Conservation (phyloP, 768 basidiomycete genomes). For the Ramaria sp. region DNA sequence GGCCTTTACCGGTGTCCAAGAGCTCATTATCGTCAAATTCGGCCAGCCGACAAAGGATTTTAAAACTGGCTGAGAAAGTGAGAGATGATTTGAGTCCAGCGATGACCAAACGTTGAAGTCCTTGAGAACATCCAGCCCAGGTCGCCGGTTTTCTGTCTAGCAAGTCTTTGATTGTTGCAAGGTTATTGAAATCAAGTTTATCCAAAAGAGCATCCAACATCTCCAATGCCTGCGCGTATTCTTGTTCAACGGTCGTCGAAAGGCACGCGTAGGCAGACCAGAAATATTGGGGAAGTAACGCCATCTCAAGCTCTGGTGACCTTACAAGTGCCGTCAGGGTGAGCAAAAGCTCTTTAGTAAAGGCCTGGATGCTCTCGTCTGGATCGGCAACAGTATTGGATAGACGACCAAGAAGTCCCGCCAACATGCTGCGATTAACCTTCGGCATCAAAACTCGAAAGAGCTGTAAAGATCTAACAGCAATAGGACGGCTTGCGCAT, state of each 20-base stretch:
- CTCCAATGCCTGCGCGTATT: slow-evolving; percentile 58
- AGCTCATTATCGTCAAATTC: slow-evolving; percentile 50
- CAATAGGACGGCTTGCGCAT: slow-evolving; percentile 76
- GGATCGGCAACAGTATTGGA: slow-evolving; percentile 74
- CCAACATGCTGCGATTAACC: slow-evolving; percentile 61
- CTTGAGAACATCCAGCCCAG: slow-evolving; percentile 52
- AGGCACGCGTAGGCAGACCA: slow-evolving; percentile 80
- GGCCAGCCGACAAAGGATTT: slow-evolving; percentile 51
- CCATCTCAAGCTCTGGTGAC: slow-evolving; percentile 43
- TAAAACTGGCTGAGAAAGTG: slow-evolving; percentile 57
- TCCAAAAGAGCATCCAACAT: slow-evolving; percentile 56
- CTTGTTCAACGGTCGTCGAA: slow-evolving; percentile 70
- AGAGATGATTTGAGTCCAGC: slow-evolving; percentile 71
- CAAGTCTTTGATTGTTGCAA: slow-evolving; percentile 54
- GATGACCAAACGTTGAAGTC: slow-evolving; percentile 60
- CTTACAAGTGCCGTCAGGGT: slow-evolving; percentile 58
- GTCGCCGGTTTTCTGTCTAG: slow-evolving; percentile 54
- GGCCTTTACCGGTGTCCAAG: slow-evolving; percentile 59
- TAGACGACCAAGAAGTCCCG: slow-evolving; percentile 68
- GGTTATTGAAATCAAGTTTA: slow-evolving; percentile 62
- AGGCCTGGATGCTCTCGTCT: slow-evolving; percentile 68
- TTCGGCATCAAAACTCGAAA: slow-evolving; percentile 71
- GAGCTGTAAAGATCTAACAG: slow-evolving; percentile 85
- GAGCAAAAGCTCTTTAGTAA: slow-evolving; percentile 72
- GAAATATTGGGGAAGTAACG: slow-evolving; percentile 71